phyloP scores from a whole-genome alignment of 2,329 filamentous ascomycete genomes.

The Cercospora zeina region DNA sequence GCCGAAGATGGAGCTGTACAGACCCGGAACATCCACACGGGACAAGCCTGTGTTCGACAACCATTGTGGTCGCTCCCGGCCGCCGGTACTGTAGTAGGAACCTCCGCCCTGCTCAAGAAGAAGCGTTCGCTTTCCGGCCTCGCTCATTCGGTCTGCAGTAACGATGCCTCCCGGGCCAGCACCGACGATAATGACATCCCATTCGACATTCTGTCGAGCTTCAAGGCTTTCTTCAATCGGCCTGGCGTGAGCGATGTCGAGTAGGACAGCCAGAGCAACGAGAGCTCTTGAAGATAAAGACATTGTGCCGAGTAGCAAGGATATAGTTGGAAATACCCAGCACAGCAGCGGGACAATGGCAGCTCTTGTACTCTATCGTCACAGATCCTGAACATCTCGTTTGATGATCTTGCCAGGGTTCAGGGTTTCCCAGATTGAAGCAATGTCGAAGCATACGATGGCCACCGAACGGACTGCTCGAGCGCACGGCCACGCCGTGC shows the following conservation, averaged over 20 bases:
- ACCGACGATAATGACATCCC: conserved; percentile 47
- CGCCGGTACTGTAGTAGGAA: conserved; percentile 39
- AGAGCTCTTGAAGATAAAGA: conserved; percentile 10
- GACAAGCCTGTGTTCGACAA: conserved; percentile 51
- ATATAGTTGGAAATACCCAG: background rate
- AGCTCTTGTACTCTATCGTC: conserved; percentile 6
- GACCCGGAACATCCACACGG: conserved; percentile 56
- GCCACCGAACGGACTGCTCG: background rate
- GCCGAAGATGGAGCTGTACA: conserved; percentile 55
- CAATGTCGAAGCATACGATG: conserved; percentile 4
- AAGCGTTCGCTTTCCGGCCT: conserved; percentile 55
- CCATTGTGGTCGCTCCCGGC: conserved; percentile 53
- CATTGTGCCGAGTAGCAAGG: conserved; percentile 1
- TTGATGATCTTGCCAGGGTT: background rate
- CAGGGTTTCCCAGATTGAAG: background rate
- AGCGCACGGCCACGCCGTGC: background rate
- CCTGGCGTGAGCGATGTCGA: background rate
- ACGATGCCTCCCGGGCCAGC: conserved; percentile 57
- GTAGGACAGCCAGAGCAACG: conserved; percentile 7
- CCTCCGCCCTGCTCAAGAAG: conserved; percentile 55
- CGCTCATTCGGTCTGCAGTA: conserved; percentile 54
- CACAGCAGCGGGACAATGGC: background rate
- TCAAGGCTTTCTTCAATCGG: conserved; percentile 9
- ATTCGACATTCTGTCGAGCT: conserved; percentile 18
- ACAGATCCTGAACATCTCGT: background rate